phyloP scores from a whole-genome alignment of 768 basidiomycete species.

The Mycena rosella region DNA sequence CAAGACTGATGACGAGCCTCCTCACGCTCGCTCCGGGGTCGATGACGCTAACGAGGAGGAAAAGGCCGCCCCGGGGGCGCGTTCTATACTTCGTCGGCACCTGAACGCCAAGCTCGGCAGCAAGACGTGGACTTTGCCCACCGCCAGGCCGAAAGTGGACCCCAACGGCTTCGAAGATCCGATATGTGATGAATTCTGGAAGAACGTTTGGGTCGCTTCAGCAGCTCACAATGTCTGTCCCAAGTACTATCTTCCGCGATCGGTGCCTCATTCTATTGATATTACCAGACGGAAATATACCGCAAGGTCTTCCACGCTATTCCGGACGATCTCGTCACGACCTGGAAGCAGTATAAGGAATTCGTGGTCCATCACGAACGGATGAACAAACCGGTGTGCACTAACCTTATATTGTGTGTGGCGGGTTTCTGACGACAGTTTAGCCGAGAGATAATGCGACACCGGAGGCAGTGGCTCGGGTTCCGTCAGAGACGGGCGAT shows the following conservation, averaged over 20 bases:
- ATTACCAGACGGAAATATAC: slow-evolving; percentile 90
- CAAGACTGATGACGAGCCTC: slow-evolving; percentile 59
- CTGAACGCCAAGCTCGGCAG: slow-evolving; percentile 62
- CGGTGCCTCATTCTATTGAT: slow-evolving; percentile 32
- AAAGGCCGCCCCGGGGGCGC: slow-evolving; percentile 60
- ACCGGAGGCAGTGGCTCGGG: slow-evolving; percentile 62
- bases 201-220: slow-evolving; percentile 87
- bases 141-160: slow-evolving; percentile 78
- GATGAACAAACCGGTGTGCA: slow-evolving; percentile 73
- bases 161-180: slow-evolving; percentile 91
- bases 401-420: slow-evolving; percentile 20
- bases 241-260: slow-evolving; percentile 5
- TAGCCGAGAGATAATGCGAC: slow-evolving; percentile 59
- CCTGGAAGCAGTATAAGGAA: slow-evolving; percentile 96
- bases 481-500: slow-evolving; percentile 71
- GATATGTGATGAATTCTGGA: slow-evolving; percentile 89
- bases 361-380: slow-evolving; percentile 84
- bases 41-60: slow-evolving; percentile 64
- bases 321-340: slow-evolving; percentile 92
- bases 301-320: slow-evolving; percentile 95
- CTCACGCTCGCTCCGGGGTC: slow-evolving; percentile 58
- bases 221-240: slow-evolving; percentile 88
- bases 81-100: slow-evolving; percentile 67
- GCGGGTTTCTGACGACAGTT: slow-evolving; percentile 19
- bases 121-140: slow-evolving; percentile 73